These are phyloP conservation scores for Verticillium nubilum DNA, from an alignment of 2,329 filamentous ascomycete genomes.

Conservation along the genomic window DNA sequence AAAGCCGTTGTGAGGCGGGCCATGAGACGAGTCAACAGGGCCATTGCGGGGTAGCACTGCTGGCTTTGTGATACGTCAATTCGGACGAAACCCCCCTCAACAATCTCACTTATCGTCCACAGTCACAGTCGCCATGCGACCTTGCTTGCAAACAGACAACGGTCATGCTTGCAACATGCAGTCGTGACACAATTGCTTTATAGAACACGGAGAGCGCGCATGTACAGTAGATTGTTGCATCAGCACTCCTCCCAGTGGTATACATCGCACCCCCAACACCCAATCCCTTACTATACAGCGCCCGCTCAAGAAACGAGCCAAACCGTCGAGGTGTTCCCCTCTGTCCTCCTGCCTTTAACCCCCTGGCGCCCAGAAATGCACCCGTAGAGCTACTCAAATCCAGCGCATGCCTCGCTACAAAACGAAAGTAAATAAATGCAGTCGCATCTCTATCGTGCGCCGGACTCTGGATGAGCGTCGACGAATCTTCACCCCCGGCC, in stretches of 20 bases:
- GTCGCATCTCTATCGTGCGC: not conserved
- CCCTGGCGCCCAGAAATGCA: not conserved
- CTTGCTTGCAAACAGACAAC: not conserved
- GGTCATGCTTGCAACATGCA: not conserved
- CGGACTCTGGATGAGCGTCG: not conserved
- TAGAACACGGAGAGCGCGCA: not conserved
- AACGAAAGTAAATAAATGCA: not conserved
- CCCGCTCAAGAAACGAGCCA: not conserved
- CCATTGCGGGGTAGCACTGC: not conserved
- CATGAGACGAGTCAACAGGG: not conserved
- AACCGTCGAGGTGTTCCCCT: not conserved
- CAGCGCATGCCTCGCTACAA: not conserved
- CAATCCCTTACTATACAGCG: not conserved
- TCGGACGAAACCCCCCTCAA: not conserved
- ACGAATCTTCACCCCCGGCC: not conserved
- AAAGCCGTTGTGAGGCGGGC: not conserved
- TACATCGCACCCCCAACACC: not conserved
- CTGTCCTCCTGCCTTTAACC: not conserved
- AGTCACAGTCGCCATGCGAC: too few species aligned
- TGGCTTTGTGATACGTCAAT: slow-evolving; percentile 1
- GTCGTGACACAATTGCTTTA: too few species aligned
- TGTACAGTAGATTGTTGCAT: not conserved
- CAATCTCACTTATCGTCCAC: too few species aligned
- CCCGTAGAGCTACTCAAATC: not conserved
- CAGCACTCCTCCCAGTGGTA: not conserved